phyloP scores from a whole-genome alignment of 495 filamentous ascomycete species.

The Penicillium longicatenatum region DNA sequence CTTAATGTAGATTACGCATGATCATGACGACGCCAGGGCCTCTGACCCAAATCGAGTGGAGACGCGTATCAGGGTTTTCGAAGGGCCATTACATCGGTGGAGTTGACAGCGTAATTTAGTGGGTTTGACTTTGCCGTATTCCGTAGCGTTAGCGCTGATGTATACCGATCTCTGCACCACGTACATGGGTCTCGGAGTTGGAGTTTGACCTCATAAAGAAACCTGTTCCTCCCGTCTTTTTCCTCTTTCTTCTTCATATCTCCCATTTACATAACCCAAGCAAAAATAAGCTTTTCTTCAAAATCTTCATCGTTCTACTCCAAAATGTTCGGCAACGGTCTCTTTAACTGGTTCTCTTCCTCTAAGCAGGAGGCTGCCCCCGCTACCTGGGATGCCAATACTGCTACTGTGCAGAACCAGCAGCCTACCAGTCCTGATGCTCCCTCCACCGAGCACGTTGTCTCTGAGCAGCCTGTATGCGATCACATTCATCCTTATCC shows the following conservation, averaged over 20 bases:
- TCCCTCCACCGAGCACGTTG: conserved; percentile 29
- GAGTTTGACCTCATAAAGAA: conserved; percentile 1
- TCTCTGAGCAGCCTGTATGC: conserved; percentile 42
- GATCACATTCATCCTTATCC: not conserved
- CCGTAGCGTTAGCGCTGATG: not conserved
- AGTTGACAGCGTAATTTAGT: not conserved
- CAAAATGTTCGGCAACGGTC: conserved; percentile 41
- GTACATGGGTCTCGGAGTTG: not conserved
- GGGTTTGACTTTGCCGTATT: not conserved
- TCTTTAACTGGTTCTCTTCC: conserved; percentile 39
- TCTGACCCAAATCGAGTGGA: conserved; percentile 5
- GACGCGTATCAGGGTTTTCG: conserved; percentile 1
- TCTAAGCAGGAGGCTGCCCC: conserved; percentile 32
- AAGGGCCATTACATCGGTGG: not conserved
- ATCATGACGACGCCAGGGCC: conserved; percentile 9
- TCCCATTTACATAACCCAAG: not conserved
- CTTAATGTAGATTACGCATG: conserved; percentile 3
- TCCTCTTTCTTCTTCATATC: not conserved
- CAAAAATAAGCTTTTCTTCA: not conserved
- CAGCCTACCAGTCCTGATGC: conserved; percentile 40
- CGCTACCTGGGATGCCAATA: conserved; percentile 35
- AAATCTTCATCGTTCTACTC: not conserved
- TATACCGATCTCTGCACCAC: not conserved
- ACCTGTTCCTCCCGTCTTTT: not conserved
- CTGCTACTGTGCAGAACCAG: conserved; percentile 34